Evolutionary conservation across 2,329 filamentous ascomycete genomes (phyloP), one percentile per base, ranked within the genome.

Genomic region (Chaetoscypha palmicola): DNA sequence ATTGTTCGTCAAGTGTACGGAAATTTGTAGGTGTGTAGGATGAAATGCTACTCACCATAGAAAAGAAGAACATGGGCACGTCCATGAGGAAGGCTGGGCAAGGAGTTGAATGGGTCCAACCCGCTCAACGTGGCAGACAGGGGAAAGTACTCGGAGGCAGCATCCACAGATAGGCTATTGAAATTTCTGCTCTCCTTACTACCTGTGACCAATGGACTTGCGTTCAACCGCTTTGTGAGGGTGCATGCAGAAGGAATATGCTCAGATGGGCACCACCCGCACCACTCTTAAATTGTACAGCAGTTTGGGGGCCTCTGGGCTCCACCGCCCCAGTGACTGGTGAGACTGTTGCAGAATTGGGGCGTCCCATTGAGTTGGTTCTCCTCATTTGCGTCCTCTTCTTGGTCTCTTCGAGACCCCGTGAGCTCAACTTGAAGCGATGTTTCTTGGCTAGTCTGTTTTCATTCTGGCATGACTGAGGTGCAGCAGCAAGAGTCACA

Each of bases 391-490:
- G 39, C 8, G 36, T 39, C 17, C 38, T 43, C 32, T 41, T 44
- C 14, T 44, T 46, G n/a, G 46, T 35, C 21, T 48, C 48, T 38
- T 44, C 38, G 3, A 48, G 34, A 5, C 48, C 48, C 9, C 48
- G 36, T 16, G 40, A 32, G 5, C 48, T 38, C 10, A 44, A 31
- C 33, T 38, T 51, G 26, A 51, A 51, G 3, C 43, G 43, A 43
- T 41, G 41, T 22, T 30, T 48, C 31, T 47, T 40, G 22, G 40
- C 45, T 22, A 30, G 8, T 12, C 19, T 34, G 21, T 4, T 14
- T 31, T 10, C 28, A 31, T 11, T 3, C 16, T 31, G 28, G 16
- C 12, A 14, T 9, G 11, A 11, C 28, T 31, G 12, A 14, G 9
- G 11, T 4, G 28, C 3, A 12, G 28, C 11, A 14, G 28, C 28